Evolutionary conservation across 352 stramenopile species (phyloP).

Genomic region (Phytopythium chamaehyphon): DNA sequence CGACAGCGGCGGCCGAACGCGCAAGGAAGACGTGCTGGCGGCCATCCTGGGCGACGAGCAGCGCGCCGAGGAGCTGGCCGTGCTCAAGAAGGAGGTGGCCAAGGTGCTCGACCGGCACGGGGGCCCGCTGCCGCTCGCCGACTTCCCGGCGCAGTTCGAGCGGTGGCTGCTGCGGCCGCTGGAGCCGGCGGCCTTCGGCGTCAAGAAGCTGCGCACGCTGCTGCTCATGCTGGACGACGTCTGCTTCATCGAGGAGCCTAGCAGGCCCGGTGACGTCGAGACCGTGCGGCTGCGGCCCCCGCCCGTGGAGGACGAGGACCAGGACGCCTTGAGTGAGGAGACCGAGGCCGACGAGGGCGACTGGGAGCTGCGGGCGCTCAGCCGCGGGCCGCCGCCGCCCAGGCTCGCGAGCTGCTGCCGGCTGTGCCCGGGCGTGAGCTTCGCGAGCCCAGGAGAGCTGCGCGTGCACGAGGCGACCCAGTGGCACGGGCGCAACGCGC

Average conservation of each 20-base stretch:
- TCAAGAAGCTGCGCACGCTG: slow-evolving; percentile 79
- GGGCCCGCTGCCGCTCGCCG: slow-evolving; percentile 31
- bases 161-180: slow-evolving; percentile 70
- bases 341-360: slow-evolving; percentile 3
- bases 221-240: slow-evolving; percentile 54
- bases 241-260: slow-evolving; percentile 40
- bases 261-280: slow-evolving; percentile 48
- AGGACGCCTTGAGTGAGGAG: background rate
- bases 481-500: slow-evolving; percentile 74
- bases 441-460: slow-evolving; percentile 52
- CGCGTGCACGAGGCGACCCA: slow-evolving; percentile 64
- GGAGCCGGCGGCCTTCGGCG: slow-evolving; percentile 40
- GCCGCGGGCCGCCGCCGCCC: slow-evolving; percentile 25
- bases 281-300: slow-evolving; percentile 58
- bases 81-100: slow-evolving; percentile 66
- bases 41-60: slow-evolving; percentile 39
- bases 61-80: slow-evolving; percentile 42
- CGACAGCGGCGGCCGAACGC: slow-evolving; percentile 17
- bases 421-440: slow-evolving; percentile 62
- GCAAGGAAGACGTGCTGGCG: slow-evolving; percentile 49
- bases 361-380: background rate
- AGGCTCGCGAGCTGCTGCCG: slow-evolving; percentile 52
- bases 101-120: slow-evolving; percentile 67
- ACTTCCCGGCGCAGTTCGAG: slow-evolving; percentile 51
- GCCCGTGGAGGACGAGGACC: slow-evolving; percentile 25